Evolutionary conservation across 2,329 filamentous ascomycete species (phyloP).

Genomic region (Epicoccum sorghinum): DNA sequence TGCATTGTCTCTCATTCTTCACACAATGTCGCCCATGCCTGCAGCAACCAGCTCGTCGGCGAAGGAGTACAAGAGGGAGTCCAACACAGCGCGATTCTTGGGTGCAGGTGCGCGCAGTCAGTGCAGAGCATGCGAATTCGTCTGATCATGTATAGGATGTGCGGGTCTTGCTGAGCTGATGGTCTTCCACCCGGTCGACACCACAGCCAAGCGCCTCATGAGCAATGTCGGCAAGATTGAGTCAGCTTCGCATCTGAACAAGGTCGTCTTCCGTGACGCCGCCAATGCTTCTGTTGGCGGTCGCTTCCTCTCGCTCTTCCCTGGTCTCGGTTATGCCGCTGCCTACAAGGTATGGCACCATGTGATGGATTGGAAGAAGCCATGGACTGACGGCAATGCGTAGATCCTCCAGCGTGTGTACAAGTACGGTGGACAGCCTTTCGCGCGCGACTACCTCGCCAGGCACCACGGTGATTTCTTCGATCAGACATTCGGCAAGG

Average conservation of each 20-base stretch:
- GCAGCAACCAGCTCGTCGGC: conserved; percentile 50
- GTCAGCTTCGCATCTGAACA: conserved; percentile 72
- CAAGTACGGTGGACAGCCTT: conserved; percentile 97
- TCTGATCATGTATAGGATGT: conserved; percentile 65
- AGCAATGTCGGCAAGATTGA: conserved; percentile 85
- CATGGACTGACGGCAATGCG: conserved; percentile 18
- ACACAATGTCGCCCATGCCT: conserved; percentile 17
- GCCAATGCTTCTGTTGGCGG: conserved; percentile 70
- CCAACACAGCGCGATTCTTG: conserved; percentile 82
- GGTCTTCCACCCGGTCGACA: conserved; percentile 84
- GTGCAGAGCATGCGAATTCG: neutral
- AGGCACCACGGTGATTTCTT: conserved; percentile 82
- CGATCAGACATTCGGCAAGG: conserved; percentile 89
- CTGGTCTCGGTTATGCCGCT: conserved; percentile 94
- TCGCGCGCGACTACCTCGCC: conserved; percentile 87
- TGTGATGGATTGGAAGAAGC: neutral
- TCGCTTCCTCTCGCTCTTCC: conserved; percentile 96
- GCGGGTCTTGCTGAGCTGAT: conserved; percentile 92
- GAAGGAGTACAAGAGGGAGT: conserved; percentile 80
- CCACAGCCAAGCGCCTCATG: conserved; percentile 98
- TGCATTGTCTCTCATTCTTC: conserved; percentile 8
- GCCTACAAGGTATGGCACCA: conserved; percentile 78
- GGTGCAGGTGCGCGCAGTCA: conserved; percentile 75
- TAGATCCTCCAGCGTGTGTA: conserved; percentile 92
- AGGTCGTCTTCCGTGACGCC: conserved; percentile 92